Percentiles rank a stretch among this genome's conserved stretches.
Evolutionary conservation across 2,329 filamentous ascomycete species (phyloP).

Genomic region (Pseudodiploospora longispora): DNA sequence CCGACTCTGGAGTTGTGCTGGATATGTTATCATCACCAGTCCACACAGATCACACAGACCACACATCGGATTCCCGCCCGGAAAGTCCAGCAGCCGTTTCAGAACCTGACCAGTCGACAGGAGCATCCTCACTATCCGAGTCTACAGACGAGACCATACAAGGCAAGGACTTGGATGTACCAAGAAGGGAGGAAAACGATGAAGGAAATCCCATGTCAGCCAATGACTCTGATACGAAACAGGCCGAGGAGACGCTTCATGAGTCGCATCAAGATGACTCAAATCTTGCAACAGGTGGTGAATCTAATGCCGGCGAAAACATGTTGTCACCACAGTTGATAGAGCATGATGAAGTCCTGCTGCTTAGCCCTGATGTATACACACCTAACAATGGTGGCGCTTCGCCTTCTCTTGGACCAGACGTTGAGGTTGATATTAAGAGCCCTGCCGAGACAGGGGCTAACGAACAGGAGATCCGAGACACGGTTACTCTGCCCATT

Average conservation of each 20-base stretch:
- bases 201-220: neutral
- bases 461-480: slow-evolving; percentile 6
- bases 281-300: no score
- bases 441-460: slow-evolving; percentile 1
- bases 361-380: no score
- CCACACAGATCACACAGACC: slow-evolving; percentile 37
- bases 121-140: slow-evolving; percentile 56
- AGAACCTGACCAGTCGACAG: slow-evolving; percentile 51
- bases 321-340: neutral
- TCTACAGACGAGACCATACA: slow-evolving; percentile 52
- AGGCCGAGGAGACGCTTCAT: neutral
- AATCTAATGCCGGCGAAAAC: neutral
- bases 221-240: neutral
- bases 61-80: slow-evolving; percentile 49
- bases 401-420: neutral
- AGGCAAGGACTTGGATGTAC: slow-evolving; percentile 21
- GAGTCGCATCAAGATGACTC: no score
- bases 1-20: slow-evolving; percentile 49
- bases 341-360: no score
- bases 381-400: no score
- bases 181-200: slow-evolving; percentile 8
- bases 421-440: slow-evolving; percentile 3
- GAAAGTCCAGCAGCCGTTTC: slow-evolving; percentile 47
- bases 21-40: slow-evolving; percentile 34
- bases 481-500: slow-evolving; percentile 9